A percentile compares a stretch with the other conserved stretches of the same genome.
Evolutionary conservation across 2,329 filamentous ascomycete species (phyloP).

Genomic region (Calonectria naviculata): DNA sequence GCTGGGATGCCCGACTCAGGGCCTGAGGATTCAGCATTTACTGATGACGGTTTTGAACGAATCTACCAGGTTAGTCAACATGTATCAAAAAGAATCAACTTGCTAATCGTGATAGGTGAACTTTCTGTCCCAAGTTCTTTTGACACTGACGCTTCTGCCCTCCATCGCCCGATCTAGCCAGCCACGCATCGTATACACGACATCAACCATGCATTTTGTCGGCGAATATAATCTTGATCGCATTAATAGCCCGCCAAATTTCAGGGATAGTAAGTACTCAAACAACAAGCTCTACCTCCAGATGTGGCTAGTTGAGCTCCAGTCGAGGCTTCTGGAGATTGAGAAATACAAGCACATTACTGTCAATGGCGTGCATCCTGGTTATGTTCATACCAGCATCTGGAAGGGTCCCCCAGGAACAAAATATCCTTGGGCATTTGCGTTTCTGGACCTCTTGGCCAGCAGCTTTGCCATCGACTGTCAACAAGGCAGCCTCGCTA

Average conservation of each 20-base stretch:
- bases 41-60: constrained; percentile 4
- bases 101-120: neutral
- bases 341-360: constrained; percentile 12
- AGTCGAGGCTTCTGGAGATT: neutral
- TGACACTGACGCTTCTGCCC: constrained; percentile 7
- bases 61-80: neutral
- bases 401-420: neutral
- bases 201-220: neutral
- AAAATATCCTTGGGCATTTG: neutral
- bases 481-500: constrained; percentile 1
- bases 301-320: constrained; percentile 8
- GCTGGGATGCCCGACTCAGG: neutral
- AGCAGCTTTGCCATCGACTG: neutral
- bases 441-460: neutral
- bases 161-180: neutral
- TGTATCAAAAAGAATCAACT: too few relatives aligned
- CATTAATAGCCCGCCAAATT: neutral
- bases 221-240: neutral
- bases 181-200: constrained; percentile 5
- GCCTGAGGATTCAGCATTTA: neutral
- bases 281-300: constrained; percentile 17
- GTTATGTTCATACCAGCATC: neutral
- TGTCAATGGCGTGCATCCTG: constrained; percentile 7
- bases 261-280: neutral
- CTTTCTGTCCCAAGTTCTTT: constrained; percentile 5